Conservation (phyloP, 495 filamentous ascomycete species). For the Aspergillus heteromorphus region DNA sequence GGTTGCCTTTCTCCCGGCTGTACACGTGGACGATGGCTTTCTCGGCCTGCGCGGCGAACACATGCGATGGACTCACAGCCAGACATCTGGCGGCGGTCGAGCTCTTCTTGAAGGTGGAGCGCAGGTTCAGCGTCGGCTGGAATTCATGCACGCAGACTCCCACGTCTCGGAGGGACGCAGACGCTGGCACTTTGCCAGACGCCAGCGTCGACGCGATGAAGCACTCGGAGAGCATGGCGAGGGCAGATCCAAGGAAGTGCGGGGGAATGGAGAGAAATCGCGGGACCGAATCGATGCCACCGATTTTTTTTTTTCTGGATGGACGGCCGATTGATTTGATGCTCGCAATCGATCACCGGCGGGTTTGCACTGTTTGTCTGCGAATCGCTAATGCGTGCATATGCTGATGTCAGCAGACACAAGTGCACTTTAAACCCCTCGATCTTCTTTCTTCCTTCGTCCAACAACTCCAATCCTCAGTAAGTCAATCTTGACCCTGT, state of each 20-base stretch:
- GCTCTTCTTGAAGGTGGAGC: conserved; percentile 86
- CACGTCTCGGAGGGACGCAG: conserved; percentile 65
- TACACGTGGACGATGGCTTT: conserved; percentile 94
- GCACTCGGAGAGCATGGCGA: conserved; percentile 71
- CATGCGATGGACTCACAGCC: conserved; percentile 73
- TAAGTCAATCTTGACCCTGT: no score
- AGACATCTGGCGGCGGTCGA: conserved; percentile 71
- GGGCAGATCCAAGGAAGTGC: conserved; percentile 13
- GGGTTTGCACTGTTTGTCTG: conserved; percentile 42
- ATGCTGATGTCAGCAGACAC: not conserved
- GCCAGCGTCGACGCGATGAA: conserved; percentile 72
- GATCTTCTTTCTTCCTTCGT: not conserved
- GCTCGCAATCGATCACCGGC: conserved; percentile 24
- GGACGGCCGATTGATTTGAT: conserved; percentile 14
- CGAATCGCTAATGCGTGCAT: not conserved
- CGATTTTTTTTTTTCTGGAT: conserved; percentile 26
- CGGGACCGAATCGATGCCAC: conserved; percentile 10
- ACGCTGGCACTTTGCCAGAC: conserved; percentile 57
- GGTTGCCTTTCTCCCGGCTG: conserved; percentile 71
- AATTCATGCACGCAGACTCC: conserved; percentile 80
- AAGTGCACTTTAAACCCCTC: not conserved
- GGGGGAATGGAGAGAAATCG: conserved; percentile 3
- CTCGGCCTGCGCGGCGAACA: conserved; percentile 84
- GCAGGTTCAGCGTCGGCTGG: conserved; percentile 65
- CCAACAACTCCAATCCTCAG: no score